Base-by-base conservation (phyloP, 2,329 filamentous ascomycete species). In the Colletotrichum lentis region DNA sequence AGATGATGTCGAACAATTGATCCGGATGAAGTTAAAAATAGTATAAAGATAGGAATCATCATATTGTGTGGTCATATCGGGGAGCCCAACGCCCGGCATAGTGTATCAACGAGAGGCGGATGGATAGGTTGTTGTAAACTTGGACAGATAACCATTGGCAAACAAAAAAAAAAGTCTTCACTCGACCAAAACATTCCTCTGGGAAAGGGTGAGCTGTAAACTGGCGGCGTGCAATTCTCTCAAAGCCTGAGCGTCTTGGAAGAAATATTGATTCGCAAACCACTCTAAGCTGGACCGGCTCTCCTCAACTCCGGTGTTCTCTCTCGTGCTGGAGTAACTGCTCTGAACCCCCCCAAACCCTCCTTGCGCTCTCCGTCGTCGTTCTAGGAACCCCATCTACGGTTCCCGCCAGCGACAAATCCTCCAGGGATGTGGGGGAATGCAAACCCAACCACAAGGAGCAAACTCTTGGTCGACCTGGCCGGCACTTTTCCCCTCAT, bases 141-240 rank as follows among this genome's bases (percentile, higher is more conserved):
- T 43, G 54, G 31, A 64, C 22, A 50, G 44, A 64, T 64, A 59
- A 54, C 61, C 54, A 22, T 20, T 35, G 35, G 39, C 18, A 52
- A 27, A 43, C 37, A 49, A 43, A 52, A 39, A 52, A 39, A 14
- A 16, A 59, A 39, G n/a, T 49, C 31, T 35, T 49, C 27, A 59
- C 31, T 39, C 31, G 39, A 6, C 5, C 2, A 22, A 22, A 27
- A 39, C 4, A 24, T 7, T 10, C 4, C 3, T 18, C 1, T 24
- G 20, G 20, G 20, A 5, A 10, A 18, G 2, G 16, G 12, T 10
- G 20, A 37, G 14, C 11, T 47, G 43, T 3, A 3, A 37, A 47
- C 20, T 20, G 24, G 31, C 31, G 39, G 20, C 11, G n/a, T 24
- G 10, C 11, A 8, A 18, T 18, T 52, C 1, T 7, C 8, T 12